Conservation (phyloP, 768 basidiomycete genomes). For the Boletus rubescentipes region DNA sequence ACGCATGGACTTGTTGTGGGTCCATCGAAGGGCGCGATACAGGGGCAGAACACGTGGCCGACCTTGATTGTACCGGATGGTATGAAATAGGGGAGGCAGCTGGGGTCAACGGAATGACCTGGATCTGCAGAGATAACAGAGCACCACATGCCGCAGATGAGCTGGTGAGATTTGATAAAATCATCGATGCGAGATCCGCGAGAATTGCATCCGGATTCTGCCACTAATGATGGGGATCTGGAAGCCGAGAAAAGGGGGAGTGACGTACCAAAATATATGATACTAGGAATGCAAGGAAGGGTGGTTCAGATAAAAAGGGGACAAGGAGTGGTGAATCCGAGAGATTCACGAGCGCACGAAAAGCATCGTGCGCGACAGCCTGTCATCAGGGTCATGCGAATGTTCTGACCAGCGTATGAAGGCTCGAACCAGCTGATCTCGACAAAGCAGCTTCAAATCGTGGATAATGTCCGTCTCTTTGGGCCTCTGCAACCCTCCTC, state of each 20-base stretch:
- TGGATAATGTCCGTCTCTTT: constrained; percentile 69
- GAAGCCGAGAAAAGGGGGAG: not conserved
- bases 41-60: constrained; percentile 75
- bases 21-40: constrained; percentile 65
- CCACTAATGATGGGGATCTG: constrained; percentile 8
- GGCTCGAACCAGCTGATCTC: constrained; percentile 71
- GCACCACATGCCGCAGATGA: constrained; percentile 64
- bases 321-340: constrained; percentile 78
- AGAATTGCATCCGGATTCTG: constrained; percentile 90
- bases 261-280: constrained; percentile 84
- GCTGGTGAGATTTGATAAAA: constrained; percentile 90
- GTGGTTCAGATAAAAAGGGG: constrained; percentile 61
- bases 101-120: constrained; percentile 50
- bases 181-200: constrained; percentile 95
- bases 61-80: constrained; percentile 76
- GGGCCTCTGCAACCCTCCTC: constrained; percentile 54
- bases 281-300: constrained; percentile 78
- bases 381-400: constrained; percentile 34
- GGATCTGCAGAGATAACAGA: constrained; percentile 64
- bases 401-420: constrained; percentile 31
- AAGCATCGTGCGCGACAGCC: constrained; percentile 92
- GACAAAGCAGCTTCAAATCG: constrained; percentile 83
- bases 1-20: constrained; percentile 53
- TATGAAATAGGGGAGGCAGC: constrained; percentile 49
- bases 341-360: constrained; percentile 90